Evolutionary conservation across 805 yeast genomes (phyloP), one percentile per base, ranked within the genome.

Genomic region (Yamadazyma paraphyllophila): DNA sequence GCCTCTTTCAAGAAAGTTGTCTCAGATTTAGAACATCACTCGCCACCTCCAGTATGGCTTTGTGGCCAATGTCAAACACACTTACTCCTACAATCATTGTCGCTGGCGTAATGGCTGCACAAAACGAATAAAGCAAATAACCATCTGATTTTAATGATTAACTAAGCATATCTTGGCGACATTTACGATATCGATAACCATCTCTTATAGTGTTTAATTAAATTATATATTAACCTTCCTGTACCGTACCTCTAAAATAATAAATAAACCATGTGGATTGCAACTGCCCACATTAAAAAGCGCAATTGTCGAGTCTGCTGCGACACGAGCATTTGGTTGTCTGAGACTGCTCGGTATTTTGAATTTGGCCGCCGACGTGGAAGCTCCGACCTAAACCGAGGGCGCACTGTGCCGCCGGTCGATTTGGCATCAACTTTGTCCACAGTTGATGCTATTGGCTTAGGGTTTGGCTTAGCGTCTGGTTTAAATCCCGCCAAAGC

Each of bases 311-410:
- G 44, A 9, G 8, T 7, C 13, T 41, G 39, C 13, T 10, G 36
- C 24, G 17, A 24, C 6, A 41, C 44, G 15, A 41, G 31, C 26
- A 17, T 25, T n/a, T 34, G 38, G 38, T 41, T 41, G 8, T 34
- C 32, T 4, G 9, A 9, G 5, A 41, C n/a, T 12, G 31, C 44
- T 15, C 39, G 38, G 20, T 34, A 25, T 11, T 33, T 13, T 14
- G 7, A 10, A 15, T 7, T 41, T 25, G 29, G 10, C 32, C 30
- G 17, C 30, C 40, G n/a, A 13, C 27, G n/a, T 20, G 25, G 25
- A 12, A 31, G 7, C 16, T 41, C 44, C 17, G 39, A 41, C 14
- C 16, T 34, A 14, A 41, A 41, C 39, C 44, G 44, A 10, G 38
- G 41, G 13, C 32, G 32, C 12, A 20, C 27, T 11, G 39, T 36